Conservation (phyloP, 768 basidiomycete species). For the Agrocybe praecox region DNA sequence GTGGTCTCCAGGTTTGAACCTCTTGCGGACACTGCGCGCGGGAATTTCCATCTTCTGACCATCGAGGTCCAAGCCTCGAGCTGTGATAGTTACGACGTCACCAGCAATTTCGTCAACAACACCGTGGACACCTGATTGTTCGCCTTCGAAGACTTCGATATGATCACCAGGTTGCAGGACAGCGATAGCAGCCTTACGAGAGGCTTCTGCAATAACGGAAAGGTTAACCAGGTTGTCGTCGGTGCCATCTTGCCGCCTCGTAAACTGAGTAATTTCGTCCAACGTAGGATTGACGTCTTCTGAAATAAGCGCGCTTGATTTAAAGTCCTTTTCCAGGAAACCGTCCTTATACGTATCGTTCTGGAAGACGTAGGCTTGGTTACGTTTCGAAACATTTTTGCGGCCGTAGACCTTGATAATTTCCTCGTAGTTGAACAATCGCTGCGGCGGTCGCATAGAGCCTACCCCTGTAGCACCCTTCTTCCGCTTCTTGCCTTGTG, state of each 20-base stretch:
- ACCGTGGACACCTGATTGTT: slow-evolving; percentile 92
- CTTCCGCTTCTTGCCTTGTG: slow-evolving; percentile 74
- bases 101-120: slow-evolving; percentile 87
- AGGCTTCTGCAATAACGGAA: slow-evolving; percentile 90
- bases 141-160: slow-evolving; percentile 96
- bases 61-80: slow-evolving; percentile 80
- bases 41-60: slow-evolving; percentile 86
- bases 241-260: slow-evolving; percentile 70
- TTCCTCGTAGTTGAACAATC: slow-evolving; percentile 94
- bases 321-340: slow-evolving; percentile 96
- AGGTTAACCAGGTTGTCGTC: slow-evolving; percentile 81
- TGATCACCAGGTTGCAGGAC: slow-evolving; percentile 98
- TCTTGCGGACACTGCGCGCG: slow-evolving; percentile 88
- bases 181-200: slow-evolving; percentile 86
- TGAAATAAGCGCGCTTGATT: slow-evolving; percentile 69
- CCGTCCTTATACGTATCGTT: slow-evolving; percentile 94
- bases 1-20: slow-evolving; percentile 96
- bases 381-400: slow-evolving; percentile 73
- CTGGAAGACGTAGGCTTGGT: slow-evolving; percentile 82
- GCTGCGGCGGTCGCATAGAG: slow-evolving; percentile 84
- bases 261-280: slow-evolving; percentile 94
- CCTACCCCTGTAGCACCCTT: slow-evolving; percentile 53
- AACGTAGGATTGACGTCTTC: slow-evolving; percentile 95
- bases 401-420: slow-evolving; percentile 84
- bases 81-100: slow-evolving; percentile 85